Evolutionary conservation across 2,329 filamentous ascomycete species (phyloP).

Genomic region (Cordyceps farinosa): DNA sequence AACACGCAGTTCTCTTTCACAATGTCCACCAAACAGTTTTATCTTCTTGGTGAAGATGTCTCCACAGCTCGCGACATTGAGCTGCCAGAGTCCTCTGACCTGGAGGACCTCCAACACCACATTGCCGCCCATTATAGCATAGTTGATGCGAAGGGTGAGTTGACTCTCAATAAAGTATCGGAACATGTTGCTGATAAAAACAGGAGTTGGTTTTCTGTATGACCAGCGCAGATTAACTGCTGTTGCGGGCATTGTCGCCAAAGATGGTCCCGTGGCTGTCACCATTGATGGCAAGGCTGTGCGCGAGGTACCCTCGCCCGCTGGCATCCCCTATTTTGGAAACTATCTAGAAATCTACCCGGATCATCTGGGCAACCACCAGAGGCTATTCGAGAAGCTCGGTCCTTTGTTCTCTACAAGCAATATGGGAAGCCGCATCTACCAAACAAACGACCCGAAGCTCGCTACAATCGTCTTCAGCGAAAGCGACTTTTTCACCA

Average conservation of each 20-base stretch:
- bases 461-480: conserved; percentile 43
- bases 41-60: conserved; percentile 40
- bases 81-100: conserved; percentile 32
- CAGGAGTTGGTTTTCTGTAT: conserved; percentile 37
- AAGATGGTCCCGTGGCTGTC: conserved; percentile 36
- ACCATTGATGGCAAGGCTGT: conserved; percentile 48
- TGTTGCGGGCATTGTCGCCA: conserved; percentile 34
- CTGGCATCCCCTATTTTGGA: conserved; percentile 46
- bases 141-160: conserved; percentile 38
- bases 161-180: neutral
- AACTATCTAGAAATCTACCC: conserved; percentile 54
- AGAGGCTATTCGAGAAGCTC: conserved; percentile 50
- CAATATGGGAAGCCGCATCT: conserved; percentile 48
- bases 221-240: conserved; percentile 29
- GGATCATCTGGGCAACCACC: conserved; percentile 55
- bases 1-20: neutral
- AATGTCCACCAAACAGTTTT: conserved; percentile 39
- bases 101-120: conserved; percentile 37
- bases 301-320: conserved; percentile 48
- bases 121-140: conserved; percentile 42
- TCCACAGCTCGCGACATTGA: conserved; percentile 36
- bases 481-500: conserved; percentile 52
- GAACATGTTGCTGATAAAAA: neutral
- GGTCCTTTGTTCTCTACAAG: conserved; percentile 50
- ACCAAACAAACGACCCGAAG: conserved; percentile 49